Base-by-base conservation (phyloP, 768 basidiomycete genomes). In the Coprinopsis cinerea region DNA sequence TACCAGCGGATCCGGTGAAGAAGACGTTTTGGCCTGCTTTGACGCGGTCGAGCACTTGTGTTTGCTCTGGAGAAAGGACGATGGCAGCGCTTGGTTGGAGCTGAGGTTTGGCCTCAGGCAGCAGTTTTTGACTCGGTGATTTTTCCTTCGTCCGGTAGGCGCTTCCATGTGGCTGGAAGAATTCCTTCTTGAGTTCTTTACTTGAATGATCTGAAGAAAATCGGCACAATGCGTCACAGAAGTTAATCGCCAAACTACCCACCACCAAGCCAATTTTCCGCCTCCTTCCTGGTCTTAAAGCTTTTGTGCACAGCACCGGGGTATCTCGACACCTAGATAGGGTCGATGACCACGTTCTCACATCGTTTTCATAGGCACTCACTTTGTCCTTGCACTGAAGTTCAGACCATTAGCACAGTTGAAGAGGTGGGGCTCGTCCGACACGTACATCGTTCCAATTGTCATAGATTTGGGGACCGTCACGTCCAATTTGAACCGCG, bases 1-100 rank as follows among this genome's bases (percentile, higher is more conserved):
- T 45, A 83, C 88, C 89, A 46, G 91, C 91, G 15, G 86, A 85
- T 1, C 91, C 91, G 0, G 90, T 92, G 62, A 92, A 92, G 65
- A 92, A 92, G 6, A 92, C 79, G 57, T 70, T 90, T 54, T 76
- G 65, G 2, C 82, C 81, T 9, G 66, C 67, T 39, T 78, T 73
- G 5, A 92, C 86, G 56, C 60, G 64, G 13, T 68, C 56, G 5
- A 85, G 60, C 4, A 85, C 75, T 2, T 47, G 43, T 41, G 56
- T 60, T 61, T 85, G 83, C 59, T 83, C 79, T 3, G 64, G 59
- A 10, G 82, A 83, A 11, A 85, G 65, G 17, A 18, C 17, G 11
- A 39, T 39, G 17, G 6, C 36, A 10, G n/a, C n/a, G n/a, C n/a
- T n/a, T n/a, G n/a, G n/a, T n/a, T n/a, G n/a, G n/a, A n/a, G n/a